A percentile compares a stretch with the other conserved stretches of the same genome.
phyloP scores from a whole-genome alignment of 129 eudicot genomes.

The Chrysanthemum lavandulifolium region DNA sequence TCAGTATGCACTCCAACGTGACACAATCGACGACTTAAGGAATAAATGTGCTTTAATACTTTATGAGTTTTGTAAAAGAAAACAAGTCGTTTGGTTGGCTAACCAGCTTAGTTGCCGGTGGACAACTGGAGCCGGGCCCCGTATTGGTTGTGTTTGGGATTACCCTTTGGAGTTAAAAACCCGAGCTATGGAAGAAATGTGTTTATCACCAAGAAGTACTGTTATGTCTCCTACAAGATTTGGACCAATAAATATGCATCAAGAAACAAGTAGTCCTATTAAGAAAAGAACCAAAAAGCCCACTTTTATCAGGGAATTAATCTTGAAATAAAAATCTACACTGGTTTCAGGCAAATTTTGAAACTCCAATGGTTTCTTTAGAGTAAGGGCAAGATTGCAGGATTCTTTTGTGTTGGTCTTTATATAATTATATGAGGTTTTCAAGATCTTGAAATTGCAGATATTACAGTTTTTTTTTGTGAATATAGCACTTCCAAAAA shows the following conservation, averaged over 20 bases:
- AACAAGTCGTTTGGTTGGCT: constrained; percentile 59
- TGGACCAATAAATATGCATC: constrained; percentile 24
- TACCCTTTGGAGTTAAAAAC: constrained; percentile 69
- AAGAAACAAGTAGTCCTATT: constrained; percentile 25
- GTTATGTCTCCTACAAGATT: constrained; percentile 38
- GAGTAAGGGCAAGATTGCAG: no score
- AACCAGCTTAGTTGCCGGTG: constrained; percentile 57
- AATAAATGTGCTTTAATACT: no score
- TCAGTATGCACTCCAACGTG: no score
- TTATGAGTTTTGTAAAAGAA: constrained; percentile 10
- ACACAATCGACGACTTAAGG: no score
- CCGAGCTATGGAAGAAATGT: constrained; percentile 57
- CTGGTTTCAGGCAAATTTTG: constrained; percentile 21
- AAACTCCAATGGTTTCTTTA: no score
- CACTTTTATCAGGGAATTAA: constrained; percentile 32
- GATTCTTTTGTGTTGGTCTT: no score
- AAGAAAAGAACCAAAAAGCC: constrained; percentile 37
- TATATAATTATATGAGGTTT: no score
- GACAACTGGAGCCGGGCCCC: constrained; percentile 86
- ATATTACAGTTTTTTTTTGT: no score
- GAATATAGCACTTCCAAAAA: no score
- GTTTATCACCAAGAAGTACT: constrained; percentile 56
- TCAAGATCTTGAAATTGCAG: no score
- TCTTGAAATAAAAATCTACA: neutral
- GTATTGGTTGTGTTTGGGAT: constrained; percentile 84